A percentile compares a stretch with the other conserved stretches of the same genome.
phyloP scores from a whole-genome alignment of 1,284 basidiomycete genomes.

The Fomitopsis betulina region DNA sequence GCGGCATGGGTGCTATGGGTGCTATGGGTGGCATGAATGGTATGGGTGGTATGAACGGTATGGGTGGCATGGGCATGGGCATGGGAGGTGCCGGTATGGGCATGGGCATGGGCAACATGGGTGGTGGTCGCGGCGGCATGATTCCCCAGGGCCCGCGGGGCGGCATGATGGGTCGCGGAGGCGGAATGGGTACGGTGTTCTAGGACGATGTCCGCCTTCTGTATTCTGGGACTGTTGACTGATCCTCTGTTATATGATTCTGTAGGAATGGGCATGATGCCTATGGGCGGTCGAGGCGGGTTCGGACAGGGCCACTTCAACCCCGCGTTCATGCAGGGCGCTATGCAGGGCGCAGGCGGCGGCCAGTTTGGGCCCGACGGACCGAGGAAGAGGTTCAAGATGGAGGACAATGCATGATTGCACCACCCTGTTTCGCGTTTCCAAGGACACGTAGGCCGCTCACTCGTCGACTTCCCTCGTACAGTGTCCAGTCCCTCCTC shows the following conservation, averaged over 20 bases:
- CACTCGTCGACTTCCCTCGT: slow-evolving; percentile 1
- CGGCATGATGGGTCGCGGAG: slow-evolving; percentile 47
- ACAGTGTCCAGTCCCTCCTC: slow-evolving; percentile 8
- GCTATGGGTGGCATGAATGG: no score
- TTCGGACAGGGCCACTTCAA: slow-evolving; percentile 62
- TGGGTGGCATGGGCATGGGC: slow-evolving; percentile 41
- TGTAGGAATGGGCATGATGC: slow-evolving; percentile 43
- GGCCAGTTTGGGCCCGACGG: slow-evolving; percentile 43
- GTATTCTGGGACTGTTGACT: slow-evolving; percentile 14
- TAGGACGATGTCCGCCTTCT: slow-evolving; percentile 30
- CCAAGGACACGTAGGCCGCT: neutral
- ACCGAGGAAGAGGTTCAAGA: slow-evolving; percentile 49
- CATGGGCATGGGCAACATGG: slow-evolving; percentile 32
- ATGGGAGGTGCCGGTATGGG: slow-evolving; percentile 31
- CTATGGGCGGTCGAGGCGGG: slow-evolving; percentile 42
- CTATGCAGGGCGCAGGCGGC: slow-evolving; percentile 28
- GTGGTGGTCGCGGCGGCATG: slow-evolving; percentile 45
- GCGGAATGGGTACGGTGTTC: slow-evolving; percentile 71
- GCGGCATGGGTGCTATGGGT: slow-evolving; percentile 34
- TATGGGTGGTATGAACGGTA: slow-evolving; percentile 37
- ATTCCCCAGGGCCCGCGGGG: slow-evolving; percentile 60
- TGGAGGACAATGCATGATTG: slow-evolving; percentile 38
- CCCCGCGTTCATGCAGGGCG: slow-evolving; percentile 62
- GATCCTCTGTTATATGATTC: slow-evolving; percentile 16
- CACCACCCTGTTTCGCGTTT: neutral